Evolutionary conservation across 2,329 filamentous ascomycete species (phyloP), one percentile per base, ranked within the genome.

Genomic region (Ascochyta koolunga): DNA sequence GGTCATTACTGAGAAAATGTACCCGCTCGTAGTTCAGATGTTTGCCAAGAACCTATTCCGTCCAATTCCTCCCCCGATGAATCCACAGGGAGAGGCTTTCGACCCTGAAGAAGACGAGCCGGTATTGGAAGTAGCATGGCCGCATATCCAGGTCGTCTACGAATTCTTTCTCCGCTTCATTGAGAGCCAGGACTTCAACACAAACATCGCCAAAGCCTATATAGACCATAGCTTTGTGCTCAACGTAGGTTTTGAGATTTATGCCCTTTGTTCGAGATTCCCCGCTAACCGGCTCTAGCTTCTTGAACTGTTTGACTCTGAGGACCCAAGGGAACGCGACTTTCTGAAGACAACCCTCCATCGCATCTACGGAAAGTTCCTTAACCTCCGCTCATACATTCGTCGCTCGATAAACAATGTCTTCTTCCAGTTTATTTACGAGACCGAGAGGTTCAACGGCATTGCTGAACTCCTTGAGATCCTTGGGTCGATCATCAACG

Each of bases 91-190:
- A 56, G 95, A 99, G 76, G 95, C 95, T 1, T 99, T 98, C 70
- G 95, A 99, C 72, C 95, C 95, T 0, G 95, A 99, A 77, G 95
- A 99, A 79, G 95, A 99, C 66, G 95, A 99, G 74, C 95, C 95
- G 1, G 95, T 99, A 29, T 82, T 99, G 53, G 95, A 99, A 79
- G 95, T 99, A 31, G 95, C 95, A 5, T 99, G 95, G 95, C 95
- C 95, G 7, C 95, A 99, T 75, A 99, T 99, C 56, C 95, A 99
- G 78, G 95, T 99, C 51, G 95, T 99, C 35, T 99, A 99, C 77
- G 95, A 99, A 77, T 99, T 99, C 82, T 99, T 99, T 82, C 82
- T 99, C 59, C 86, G 95, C 56, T 99, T 99, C 78, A 99, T 99
- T 66, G 95, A 99, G 77, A 98, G 95, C 77, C 95, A 97, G 75